phyloP scores from a whole-genome alignment of 441 rosid species.

The Croton laevigatus region DNA sequence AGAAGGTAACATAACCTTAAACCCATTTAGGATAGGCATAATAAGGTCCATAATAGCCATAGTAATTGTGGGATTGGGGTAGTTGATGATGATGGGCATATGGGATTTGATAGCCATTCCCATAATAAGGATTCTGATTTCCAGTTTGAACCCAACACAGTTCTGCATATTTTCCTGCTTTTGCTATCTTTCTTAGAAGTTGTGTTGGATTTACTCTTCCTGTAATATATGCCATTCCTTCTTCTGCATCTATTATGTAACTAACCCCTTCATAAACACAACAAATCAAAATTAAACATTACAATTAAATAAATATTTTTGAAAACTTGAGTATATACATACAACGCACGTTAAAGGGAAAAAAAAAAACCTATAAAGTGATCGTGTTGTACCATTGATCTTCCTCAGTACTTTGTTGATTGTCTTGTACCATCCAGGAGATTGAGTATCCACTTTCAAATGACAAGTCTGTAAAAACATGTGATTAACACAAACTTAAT shows the following conservation, averaged over 20 bases:
- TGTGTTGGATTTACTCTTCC: slow-evolving; percentile 18
- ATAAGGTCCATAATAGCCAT: background rate
- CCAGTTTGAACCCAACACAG: slow-evolving; percentile 16
- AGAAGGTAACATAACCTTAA: background rate
- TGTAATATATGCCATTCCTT: slow-evolving; percentile 20
- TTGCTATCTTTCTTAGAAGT: background rate
- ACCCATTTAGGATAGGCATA: slow-evolving; percentile 3
- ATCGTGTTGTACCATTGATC: slow-evolving; percentile 18
- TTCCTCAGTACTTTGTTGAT: slow-evolving; percentile 19
- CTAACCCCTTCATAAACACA: slow-evolving; percentile 3
- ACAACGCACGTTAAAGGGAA: no score
- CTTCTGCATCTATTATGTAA: slow-evolving; percentile 13
- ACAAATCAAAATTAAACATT: no score
- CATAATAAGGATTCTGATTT: slow-evolving; percentile 3
- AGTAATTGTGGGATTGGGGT: background rate
- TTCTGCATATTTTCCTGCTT: slow-evolving; percentile 12
- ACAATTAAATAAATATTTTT: no score
- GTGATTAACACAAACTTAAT: no score
- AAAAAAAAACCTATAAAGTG: no score
- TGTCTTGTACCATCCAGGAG: slow-evolving; percentile 23
- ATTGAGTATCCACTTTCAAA: slow-evolving; percentile 17
- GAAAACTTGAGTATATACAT: no score
- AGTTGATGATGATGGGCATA: background rate
- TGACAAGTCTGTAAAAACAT: slow-evolving; percentile 13
- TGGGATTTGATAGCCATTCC: background rate